Conservation (phyloP, 2,329 filamentous ascomycete genomes). For the Ophiostoma sp. region DNA sequence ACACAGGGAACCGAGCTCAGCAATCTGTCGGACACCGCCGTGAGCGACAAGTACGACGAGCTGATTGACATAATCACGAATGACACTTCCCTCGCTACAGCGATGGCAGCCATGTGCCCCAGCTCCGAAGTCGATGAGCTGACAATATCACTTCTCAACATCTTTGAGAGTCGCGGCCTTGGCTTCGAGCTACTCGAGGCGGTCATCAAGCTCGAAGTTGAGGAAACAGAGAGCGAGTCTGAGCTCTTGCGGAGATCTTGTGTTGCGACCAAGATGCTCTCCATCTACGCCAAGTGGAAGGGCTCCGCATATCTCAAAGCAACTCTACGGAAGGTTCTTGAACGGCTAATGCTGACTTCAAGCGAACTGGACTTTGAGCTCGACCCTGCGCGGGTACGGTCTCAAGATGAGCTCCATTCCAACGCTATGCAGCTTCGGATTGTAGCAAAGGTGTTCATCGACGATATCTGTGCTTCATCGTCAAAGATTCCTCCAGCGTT, state of each 20-base stretch:
- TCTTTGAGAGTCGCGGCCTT: conserved; percentile 62
- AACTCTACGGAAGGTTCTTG: conserved; percentile 61
- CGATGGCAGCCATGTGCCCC: conserved; percentile 61
- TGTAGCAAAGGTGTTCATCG: conserved; percentile 65
- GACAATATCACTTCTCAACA: conserved; percentile 60
- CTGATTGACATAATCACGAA: conserved; percentile 57
- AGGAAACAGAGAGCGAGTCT: conserved; percentile 63
- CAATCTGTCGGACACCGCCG: conserved; percentile 60
- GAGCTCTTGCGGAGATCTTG: conserved; percentile 63
- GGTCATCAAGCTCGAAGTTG: conserved; percentile 62
- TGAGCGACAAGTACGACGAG: conserved; percentile 64
- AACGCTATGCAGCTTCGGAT: conserved; percentile 61
- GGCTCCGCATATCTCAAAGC: conserved; percentile 56
- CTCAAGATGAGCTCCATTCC: conserved; percentile 58
- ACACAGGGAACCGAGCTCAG: conserved; percentile 68
- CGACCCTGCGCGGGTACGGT: conserved; percentile 56
- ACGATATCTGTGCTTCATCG: conserved; percentile 61
- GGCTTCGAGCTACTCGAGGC: conserved; percentile 60
- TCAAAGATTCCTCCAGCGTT: conserved; percentile 58
- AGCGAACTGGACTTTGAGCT: conserved; percentile 64
- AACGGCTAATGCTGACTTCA: conserved; percentile 60
- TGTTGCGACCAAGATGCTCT: conserved; percentile 67
- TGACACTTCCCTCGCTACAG: conserved; percentile 57
- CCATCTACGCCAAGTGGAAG: conserved; percentile 67
- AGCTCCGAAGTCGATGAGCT: conserved; percentile 64